A percentile compares a stretch with the other conserved stretches of the same genome.
Conservation (phyloP, 148 eudicot species). For the Arbutus unedo region DNA sequence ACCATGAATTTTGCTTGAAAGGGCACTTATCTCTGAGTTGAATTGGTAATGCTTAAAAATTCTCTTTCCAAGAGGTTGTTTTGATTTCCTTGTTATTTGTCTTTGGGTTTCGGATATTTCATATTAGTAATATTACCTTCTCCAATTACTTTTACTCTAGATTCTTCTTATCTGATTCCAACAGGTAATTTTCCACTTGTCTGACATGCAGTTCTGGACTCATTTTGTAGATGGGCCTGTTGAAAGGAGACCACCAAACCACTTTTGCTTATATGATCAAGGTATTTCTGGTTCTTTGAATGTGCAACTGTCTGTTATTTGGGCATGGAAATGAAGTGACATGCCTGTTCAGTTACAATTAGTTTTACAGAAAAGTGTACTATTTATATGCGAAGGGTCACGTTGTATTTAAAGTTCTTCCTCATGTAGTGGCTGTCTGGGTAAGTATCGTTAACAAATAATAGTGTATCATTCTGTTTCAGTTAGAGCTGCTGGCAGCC, state of each 20-base stretch:
- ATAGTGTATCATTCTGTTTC: slow-evolving; percentile 11
- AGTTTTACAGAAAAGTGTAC: background rate
- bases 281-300: slow-evolving; percentile 36
- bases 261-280: slow-evolving; percentile 62
- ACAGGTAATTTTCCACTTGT: slow-evolving; percentile 41
- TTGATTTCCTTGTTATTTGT: background rate
- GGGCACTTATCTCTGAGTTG: background rate
- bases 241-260: slow-evolving; percentile 46
- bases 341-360: background rate
- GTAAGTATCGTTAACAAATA: background rate
- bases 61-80: background rate
- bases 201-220: slow-evolving; percentile 66
- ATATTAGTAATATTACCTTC: background rate
- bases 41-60: background rate
- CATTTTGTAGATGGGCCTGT: slow-evolving; percentile 74
- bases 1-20: background rate
- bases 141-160: background rate
- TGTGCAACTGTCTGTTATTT: background rate
- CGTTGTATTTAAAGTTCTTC: background rate
- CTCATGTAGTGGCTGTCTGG: background rate
- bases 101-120: background rate
- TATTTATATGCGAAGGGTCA: background rate
- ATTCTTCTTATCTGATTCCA: slow-evolving; percentile 13
- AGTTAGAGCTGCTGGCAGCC: slow-evolving; percentile 86
- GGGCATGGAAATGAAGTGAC: background rate